phyloP scores from a whole-genome alignment of 2,329 filamentous ascomycete species.

The Colletotrichum aenigma region DNA sequence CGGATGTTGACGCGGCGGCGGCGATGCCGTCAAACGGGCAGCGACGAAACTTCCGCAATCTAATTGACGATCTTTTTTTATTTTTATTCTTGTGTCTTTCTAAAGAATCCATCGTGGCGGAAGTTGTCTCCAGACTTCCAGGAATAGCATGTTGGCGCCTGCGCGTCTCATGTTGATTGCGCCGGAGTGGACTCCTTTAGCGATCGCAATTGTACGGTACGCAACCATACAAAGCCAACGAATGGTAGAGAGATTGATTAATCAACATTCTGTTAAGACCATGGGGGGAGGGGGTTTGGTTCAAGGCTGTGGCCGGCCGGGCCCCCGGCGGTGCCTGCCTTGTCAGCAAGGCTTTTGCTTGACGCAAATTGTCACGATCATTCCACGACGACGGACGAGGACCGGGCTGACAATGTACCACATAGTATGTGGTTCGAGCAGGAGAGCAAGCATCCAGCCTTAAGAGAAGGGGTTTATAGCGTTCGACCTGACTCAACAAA shows the following conservation, averaged over 20 bases:
- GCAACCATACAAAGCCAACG: neutral
- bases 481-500: conserved; percentile 9
- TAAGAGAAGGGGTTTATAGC: neutral
- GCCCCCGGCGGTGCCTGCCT: neutral
- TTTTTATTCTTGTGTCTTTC: neutral
- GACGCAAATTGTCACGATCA: neutral
- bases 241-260: neutral
- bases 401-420: neutral
- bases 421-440: neutral
- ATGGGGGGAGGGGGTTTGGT: neutral
- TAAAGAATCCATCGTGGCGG: neutral
- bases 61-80: neutral
- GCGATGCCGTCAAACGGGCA: neutral
- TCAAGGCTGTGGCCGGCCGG: neutral
- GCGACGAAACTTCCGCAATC: conserved; percentile 6
- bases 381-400: neutral
- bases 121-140: neutral
- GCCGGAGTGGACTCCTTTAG: conserved; percentile 70
- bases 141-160: conserved; percentile 9
- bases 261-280: neutral
- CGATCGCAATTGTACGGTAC: conserved; percentile 1
- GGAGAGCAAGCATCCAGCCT: neutral
- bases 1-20: neutral
- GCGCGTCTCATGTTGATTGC: conserved; percentile 74
- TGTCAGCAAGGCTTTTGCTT: neutral